phyloP scores from a whole-genome alignment of 106 monocot genomes.

The Dendrobium chrysotoxum region DNA sequence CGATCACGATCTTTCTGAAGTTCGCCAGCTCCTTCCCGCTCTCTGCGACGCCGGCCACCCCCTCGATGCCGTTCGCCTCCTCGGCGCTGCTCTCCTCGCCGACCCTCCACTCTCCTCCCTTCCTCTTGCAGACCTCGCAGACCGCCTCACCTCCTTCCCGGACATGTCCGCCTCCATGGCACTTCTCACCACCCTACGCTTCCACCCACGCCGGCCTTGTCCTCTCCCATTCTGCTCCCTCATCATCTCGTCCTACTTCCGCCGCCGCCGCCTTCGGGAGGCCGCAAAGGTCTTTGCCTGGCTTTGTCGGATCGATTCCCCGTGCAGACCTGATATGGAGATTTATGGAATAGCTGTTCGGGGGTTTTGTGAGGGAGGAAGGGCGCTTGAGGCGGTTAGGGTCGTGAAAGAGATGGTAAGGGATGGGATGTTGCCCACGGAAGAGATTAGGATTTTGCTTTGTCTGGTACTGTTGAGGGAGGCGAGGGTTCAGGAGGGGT shows the following conservation, averaged over 20 bases:
- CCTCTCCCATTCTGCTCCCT: conserved; percentile 30
- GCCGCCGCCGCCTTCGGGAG: conserved; percentile 17
- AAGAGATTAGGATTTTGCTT: conserved; percentile 19
- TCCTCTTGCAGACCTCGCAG: conserved; percentile 25
- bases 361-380: conserved; percentile 32
- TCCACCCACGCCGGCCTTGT: conserved; percentile 36
- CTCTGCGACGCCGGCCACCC: conserved; percentile 32
- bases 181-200: conserved; percentile 39
- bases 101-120: conserved; percentile 20
- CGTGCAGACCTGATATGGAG: conserved; percentile 25
- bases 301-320: conserved; percentile 43
- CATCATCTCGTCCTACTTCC: conserved; percentile 33
- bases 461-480: conserved; percentile 28
- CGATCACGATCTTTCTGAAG: conserved; percentile 16
- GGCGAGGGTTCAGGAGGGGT: conserved; percentile 40
- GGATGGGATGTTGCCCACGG: conserved; percentile 19
- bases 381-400: conserved; percentile 28
- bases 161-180: conserved; percentile 33
- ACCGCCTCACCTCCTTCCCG: conserved; percentile 28
- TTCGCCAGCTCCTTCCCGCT: conserved; percentile 33
- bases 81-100: conserved; percentile 40
- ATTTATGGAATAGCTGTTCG: conserved; percentile 18
- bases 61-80: conserved; percentile 32
- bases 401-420: conserved; percentile 32
- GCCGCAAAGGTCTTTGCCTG: conserved; percentile 44